Percentiles rank a stretch among this genome's conserved stretches.
phyloP scores from a whole-genome alignment of 2,329 filamentous ascomycete species.

The Pseudogymnoascus sp. region DNA sequence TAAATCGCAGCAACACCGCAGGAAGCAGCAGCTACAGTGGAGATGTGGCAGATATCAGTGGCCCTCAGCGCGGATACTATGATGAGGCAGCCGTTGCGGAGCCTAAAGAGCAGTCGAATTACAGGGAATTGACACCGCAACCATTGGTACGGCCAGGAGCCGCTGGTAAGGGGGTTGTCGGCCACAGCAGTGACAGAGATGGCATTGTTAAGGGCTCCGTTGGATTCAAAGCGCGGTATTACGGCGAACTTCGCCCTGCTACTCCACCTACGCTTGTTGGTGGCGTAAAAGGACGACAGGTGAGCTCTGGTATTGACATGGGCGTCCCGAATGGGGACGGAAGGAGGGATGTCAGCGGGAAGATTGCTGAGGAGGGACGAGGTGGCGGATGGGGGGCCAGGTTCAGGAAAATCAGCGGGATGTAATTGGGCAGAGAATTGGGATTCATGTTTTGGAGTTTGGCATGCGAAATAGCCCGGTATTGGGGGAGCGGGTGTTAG shows the following conservation, averaged over 20 bases:
- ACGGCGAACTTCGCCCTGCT: slow-evolving; percentile 47
- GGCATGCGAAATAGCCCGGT: not conserved
- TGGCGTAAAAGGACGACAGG: slow-evolving; percentile 34
- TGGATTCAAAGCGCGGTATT: slow-evolving; percentile 39
- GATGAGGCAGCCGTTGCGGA: not conserved
- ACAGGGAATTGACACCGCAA: not conserved
- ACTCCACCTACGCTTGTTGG: slow-evolving; percentile 49
- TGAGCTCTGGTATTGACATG: slow-evolving; percentile 53
- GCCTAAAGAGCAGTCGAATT: not conserved
- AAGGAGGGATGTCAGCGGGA: slow-evolving; percentile 62
- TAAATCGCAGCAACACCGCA: not conserved
- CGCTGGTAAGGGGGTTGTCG: not conserved
- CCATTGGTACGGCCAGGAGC: not conserved
- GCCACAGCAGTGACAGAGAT: slow-evolving; percentile 5
- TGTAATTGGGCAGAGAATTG: not conserved
- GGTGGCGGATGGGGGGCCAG: slow-evolving; percentile 26
- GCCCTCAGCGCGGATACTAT: not conserved
- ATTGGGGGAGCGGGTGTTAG: slow-evolving; percentile 3
- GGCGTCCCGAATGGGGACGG: slow-evolving; percentile 28
- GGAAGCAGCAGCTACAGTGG: slow-evolving; percentile 1
- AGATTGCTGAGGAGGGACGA: slow-evolving; percentile 61
- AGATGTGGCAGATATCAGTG: not conserved
- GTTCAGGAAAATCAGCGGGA: slow-evolving; percentile 33
- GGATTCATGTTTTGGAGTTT: not conserved
- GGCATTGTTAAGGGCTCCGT: not conserved